These are phyloP conservation scores for Leccinum variicolor DNA, from an alignment of 768 basidiomycete species.

Conservation along the genomic window DNA sequence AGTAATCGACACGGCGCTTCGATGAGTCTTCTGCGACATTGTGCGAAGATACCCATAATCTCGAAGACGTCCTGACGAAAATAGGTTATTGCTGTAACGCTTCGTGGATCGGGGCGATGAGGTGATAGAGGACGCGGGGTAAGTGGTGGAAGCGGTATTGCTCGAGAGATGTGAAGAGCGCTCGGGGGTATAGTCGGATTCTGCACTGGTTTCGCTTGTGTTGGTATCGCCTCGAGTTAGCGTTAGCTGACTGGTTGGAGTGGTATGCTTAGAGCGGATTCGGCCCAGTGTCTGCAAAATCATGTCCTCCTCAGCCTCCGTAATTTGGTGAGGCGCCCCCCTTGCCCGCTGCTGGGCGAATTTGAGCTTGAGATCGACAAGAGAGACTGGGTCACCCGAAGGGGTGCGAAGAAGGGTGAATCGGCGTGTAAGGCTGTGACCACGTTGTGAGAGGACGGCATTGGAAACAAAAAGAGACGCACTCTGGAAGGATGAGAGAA, in stretches of 20 bases:
- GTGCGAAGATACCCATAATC: constrained; percentile 71
- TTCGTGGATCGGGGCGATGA: constrained; percentile 51
- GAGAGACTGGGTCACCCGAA: constrained; percentile 59
- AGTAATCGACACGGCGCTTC: constrained; percentile 40
- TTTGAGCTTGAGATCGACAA: constrained; percentile 61
- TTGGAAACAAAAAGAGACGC: constrained; percentile 32
- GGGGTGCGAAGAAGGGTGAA: constrained; percentile 76
- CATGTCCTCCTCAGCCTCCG: constrained; percentile 85
- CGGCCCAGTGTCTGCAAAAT: constrained; percentile 68
- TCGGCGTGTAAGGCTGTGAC: constrained; percentile 68
- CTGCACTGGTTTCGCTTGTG: constrained; percentile 17
- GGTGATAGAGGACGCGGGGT: constrained; percentile 38
- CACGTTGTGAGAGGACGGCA: constrained; percentile 10
- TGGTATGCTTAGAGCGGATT: constrained; percentile 38
- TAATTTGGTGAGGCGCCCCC: constrained; percentile 64
- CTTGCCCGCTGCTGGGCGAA: constrained; percentile 75
- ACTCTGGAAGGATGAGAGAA: constrained; percentile 84
- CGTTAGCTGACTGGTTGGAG: constrained; percentile 17
- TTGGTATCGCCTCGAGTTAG: constrained; percentile 14
- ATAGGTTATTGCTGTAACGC: constrained; percentile 84
- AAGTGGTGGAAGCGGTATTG: constrained; percentile 34
- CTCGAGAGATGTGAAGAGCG: constrained; percentile 35
- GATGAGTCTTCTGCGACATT: constrained; percentile 42
- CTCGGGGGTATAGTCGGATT: constrained; percentile 32
- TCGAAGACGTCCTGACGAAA: constrained; percentile 74